Conservation (phyloP, 306 rosid species). For the Senna siamea region DNA sequence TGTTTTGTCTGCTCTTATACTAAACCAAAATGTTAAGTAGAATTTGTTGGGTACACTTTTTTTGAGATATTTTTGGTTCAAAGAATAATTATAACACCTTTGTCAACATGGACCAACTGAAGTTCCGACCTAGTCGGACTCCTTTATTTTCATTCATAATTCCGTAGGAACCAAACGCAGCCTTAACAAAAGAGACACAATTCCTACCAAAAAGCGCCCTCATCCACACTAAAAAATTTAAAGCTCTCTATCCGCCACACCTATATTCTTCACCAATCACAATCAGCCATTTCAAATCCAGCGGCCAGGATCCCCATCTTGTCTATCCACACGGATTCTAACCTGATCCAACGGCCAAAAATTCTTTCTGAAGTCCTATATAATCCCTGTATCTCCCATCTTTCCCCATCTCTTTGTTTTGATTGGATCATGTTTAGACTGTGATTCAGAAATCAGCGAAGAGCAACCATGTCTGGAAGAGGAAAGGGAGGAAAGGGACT, state of each 20-base stretch:
- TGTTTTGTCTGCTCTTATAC: no score
- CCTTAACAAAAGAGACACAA: slow-evolving; percentile 19
- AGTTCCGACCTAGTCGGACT: not conserved
- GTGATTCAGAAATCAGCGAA: no score
- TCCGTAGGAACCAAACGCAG: not conserved
- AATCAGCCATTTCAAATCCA: slow-evolving; percentile 27
- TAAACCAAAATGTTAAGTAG: no score
- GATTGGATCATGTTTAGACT: rapidly evolving
- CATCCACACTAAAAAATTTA: not conserved
- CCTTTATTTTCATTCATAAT: not conserved
- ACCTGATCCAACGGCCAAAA: slow-evolving; percentile 29
- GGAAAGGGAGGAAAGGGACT: slow-evolving; percentile 16
- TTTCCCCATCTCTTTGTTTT: not conserved
- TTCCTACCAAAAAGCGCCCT: slow-evolving; percentile 12
- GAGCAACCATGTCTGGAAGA: slow-evolving; percentile 8
- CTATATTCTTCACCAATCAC: slow-evolving; percentile 38
- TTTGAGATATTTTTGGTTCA: no score
- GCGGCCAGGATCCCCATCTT: not conserved
- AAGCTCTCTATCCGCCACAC: not conserved
- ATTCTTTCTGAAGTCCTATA: not conserved
- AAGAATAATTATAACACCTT: no score
- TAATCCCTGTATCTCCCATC: not conserved
- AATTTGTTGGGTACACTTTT: no score
- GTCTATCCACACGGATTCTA: slow-evolving; percentile 26
- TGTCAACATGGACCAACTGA: not conserved